Conservation (phyloP, 1,284 basidiomycete genomes). For the Clitocybe nebularis region DNA sequence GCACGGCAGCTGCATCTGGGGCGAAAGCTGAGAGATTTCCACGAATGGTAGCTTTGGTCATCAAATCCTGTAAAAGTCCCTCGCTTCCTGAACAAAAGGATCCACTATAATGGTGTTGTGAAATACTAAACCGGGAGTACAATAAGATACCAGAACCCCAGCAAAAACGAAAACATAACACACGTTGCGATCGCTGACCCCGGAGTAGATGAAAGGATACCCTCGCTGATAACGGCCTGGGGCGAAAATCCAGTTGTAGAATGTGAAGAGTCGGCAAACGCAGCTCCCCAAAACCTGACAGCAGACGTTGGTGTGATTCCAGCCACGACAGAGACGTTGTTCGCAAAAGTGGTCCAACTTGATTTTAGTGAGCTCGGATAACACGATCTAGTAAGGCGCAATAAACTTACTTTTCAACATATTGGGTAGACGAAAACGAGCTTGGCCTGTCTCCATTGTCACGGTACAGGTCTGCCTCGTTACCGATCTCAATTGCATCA, state of each 20-base stretch:
- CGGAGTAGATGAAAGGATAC: conserved; percentile 34
- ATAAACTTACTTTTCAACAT: conserved; percentile 44
- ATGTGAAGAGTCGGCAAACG: conserved; percentile 48
- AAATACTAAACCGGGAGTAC: conserved; percentile 38
- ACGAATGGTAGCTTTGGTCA: conserved; percentile 57
- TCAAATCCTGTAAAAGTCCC: conserved; percentile 51
- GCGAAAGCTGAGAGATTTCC: conserved; percentile 49
- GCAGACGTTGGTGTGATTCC: conserved; percentile 26
- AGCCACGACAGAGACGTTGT: conserved; percentile 27
- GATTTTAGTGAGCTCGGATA: conserved; percentile 1
- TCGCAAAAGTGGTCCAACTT: conserved; percentile 36
- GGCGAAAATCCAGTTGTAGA: conserved; percentile 50
- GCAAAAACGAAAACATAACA: conserved; percentile 11
- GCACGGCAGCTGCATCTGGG: conserved; percentile 47
- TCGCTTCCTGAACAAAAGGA: conserved; percentile 49
- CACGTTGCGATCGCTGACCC: conserved; percentile 40
- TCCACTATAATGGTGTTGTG: conserved; percentile 62
- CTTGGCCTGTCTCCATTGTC: conserved; percentile 43
- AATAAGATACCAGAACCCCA: conserved; percentile 5
- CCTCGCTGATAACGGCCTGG: conserved; percentile 42
- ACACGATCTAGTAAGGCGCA: background rate
- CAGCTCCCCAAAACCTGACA: conserved; percentile 47
- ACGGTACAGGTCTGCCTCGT: conserved; percentile 61
- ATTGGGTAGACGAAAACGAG: conserved; percentile 45
- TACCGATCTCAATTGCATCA: conserved; percentile 59